Percentiles rank a stretch among this genome's conserved stretches.
phyloP scores from a whole-genome alignment of 805 yeast species.

The Saturnispora zaruensis region DNA sequence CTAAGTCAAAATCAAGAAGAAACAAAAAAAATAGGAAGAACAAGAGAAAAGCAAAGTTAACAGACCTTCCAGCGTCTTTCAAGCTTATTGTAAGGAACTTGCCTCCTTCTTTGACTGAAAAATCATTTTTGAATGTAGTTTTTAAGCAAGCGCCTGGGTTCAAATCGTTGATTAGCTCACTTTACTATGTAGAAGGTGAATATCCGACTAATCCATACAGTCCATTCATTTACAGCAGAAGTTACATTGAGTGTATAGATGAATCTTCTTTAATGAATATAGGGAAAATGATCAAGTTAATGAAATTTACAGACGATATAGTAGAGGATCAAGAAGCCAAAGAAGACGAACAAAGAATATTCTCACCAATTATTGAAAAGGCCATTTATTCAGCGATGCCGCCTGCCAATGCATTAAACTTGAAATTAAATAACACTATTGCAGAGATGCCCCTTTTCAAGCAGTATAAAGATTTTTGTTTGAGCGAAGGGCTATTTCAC shows the following conservation, averaged over 20 bases:
- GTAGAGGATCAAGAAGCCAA: not conserved
- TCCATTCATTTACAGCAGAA: constrained; percentile 33
- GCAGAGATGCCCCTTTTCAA: constrained; percentile 10
- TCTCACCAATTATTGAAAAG: constrained; percentile 30
- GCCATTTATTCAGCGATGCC: constrained; percentile 30
- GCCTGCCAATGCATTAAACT: not conserved
- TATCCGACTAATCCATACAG: constrained; percentile 33
- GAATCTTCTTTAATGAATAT: constrained; percentile 24
- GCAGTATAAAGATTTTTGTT: constrained; percentile 9
- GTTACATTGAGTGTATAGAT: constrained; percentile 32
- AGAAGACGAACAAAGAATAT: constrained; percentile 8
- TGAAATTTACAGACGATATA: constrained; percentile 21
- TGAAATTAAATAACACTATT: constrained; percentile 13
- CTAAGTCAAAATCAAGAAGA: not conserved
- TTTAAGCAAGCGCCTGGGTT: constrained; percentile 1
- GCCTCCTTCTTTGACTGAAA: constrained; percentile 33
- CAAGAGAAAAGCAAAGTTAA: not conserved
- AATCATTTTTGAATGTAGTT: constrained; percentile 19
- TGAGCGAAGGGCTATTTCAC: not conserved
- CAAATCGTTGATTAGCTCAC: constrained; percentile 3
- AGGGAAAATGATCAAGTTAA: constrained; percentile 18
- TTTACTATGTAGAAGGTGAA: constrained; percentile 36
- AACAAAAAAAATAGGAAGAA: not conserved
- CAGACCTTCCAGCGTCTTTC: not conserved
- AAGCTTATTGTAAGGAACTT: constrained; percentile 34